phyloP scores from a whole-genome alignment of 129 eudicot genomes.

The Flaveria linearis region DNA sequence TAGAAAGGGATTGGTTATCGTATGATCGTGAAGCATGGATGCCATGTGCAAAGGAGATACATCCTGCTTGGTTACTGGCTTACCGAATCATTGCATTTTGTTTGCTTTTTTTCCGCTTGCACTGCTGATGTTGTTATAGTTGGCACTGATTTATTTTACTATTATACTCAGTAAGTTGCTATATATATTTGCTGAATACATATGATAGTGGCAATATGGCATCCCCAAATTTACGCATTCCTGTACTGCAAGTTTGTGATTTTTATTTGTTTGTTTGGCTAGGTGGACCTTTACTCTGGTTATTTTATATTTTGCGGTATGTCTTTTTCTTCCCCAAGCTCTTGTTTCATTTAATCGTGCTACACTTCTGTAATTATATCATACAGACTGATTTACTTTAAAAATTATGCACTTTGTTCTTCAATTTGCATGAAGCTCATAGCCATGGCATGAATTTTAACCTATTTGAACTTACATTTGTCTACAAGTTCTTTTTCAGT shows the following conservation, averaged over 20 bases:
- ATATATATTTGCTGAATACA: background rate
- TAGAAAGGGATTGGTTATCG: conserved; percentile 41
- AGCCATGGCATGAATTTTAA: conserved; percentile 25
- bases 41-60: conserved; percentile 75
- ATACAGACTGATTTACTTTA: background rate
- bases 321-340: conserved; percentile 19
- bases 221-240: conserved; percentile 3
- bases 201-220: background rate
- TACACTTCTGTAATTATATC: conserved; percentile 9
- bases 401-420: background rate
- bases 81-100: conserved; percentile 71
- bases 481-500: conserved; percentile 45
- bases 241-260: conserved; percentile 29
- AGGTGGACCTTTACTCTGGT: conserved; percentile 90
- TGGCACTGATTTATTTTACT: conserved; percentile 62
- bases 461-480: conserved; percentile 30
- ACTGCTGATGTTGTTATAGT: conserved; percentile 50
- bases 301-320: conserved; percentile 86
- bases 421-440: conserved; percentile 12
- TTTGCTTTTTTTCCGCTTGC: conserved; percentile 50
- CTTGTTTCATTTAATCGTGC: background rate
- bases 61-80: conserved; percentile 62
- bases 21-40: conserved; percentile 73
- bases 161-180: conserved; percentile 83
- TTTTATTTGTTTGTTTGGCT: conserved; percentile 34